Evolutionary conservation across 768 basidiomycete species (phyloP).

Genomic region (Boletus pseudo-olivaceus): DNA sequence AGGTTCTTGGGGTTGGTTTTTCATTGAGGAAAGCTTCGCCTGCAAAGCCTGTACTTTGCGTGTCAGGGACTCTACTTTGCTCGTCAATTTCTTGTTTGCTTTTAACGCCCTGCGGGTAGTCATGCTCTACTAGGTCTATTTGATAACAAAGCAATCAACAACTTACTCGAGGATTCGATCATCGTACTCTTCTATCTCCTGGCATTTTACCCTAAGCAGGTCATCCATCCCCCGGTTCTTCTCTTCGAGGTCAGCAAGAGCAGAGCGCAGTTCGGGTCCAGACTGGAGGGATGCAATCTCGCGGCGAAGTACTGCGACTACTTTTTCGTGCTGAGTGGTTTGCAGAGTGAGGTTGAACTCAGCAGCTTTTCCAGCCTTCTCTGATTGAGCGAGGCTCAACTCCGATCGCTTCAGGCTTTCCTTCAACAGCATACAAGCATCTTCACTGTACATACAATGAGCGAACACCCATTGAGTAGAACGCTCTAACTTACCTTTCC

Average conservation of each 20-base stretch:
- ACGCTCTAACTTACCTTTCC: constrained; percentile 48
- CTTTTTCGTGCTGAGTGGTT: constrained; percentile 63
- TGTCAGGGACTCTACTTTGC: constrained; percentile 66
- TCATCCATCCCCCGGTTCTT: constrained; percentile 76
- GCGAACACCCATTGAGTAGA: background rate
- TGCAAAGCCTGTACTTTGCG: constrained; percentile 74
- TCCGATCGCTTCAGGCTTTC: constrained; percentile 40
- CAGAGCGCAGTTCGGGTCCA: constrained; percentile 52
- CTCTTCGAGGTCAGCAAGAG: constrained; percentile 60
- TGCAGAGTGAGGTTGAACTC: constrained; percentile 67
- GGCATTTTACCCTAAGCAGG: constrained; percentile 61
- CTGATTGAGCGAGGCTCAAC: constrained; percentile 46
- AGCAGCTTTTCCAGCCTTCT: constrained; percentile 56
- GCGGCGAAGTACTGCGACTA: constrained; percentile 52
- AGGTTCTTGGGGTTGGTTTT: constrained; percentile 34
- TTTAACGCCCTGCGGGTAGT: constrained; percentile 57
- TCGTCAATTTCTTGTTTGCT: constrained; percentile 71
- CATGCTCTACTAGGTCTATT: constrained; percentile 1
- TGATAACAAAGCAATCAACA: background rate
- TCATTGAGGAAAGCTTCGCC: constrained; percentile 56
- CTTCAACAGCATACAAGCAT: constrained; percentile 37
- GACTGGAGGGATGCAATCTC: constrained; percentile 53
- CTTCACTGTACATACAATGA: constrained; percentile 41
- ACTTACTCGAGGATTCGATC: constrained; percentile 72
- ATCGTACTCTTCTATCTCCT: constrained; percentile 82